Conservation (phyloP, 352 stramenopile genomes). For the Peronosclerospora sorghi region DNA sequence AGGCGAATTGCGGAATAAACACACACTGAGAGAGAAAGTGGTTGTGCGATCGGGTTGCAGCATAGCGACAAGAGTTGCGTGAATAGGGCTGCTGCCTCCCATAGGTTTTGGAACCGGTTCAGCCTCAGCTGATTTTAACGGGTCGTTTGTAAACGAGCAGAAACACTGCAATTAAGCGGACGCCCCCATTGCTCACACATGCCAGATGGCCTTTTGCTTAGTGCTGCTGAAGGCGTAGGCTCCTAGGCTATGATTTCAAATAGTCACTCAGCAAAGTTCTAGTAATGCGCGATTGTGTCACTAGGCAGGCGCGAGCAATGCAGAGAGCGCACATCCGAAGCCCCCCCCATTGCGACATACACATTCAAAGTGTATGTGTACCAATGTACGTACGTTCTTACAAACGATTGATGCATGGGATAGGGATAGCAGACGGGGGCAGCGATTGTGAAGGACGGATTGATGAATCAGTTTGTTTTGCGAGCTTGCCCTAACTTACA, state of each 20-base stretch:
- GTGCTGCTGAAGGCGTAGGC: too few relatives aligned
- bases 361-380: slow-evolving; percentile 21
- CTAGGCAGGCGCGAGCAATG: neutral
- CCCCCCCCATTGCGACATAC: slow-evolving; percentile 4
- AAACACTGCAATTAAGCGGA: slow-evolving; percentile 2
- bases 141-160: slow-evolving; percentile 9
- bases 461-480: too few relatives aligned
- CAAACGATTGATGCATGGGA: too few relatives aligned
- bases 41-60: slow-evolving; percentile 16
- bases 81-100: slow-evolving; percentile 5
- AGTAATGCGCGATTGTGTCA: neutral
- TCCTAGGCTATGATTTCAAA: too few relatives aligned
- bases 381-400: too few relatives aligned
- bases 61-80: slow-evolving; percentile 5
- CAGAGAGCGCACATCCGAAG: slow-evolving; percentile 14
- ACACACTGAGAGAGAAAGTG: slow-evolving; percentile 11
- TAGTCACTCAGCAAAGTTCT: neutral
- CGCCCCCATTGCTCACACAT: too few relatives aligned
- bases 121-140: slow-evolving; percentile 13
- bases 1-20: slow-evolving; percentile 38
- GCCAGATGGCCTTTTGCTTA: slow-evolving; percentile 1
- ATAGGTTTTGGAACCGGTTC: slow-evolving; percentile 12
- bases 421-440: too few relatives aligned
- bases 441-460: too few relatives aligned
- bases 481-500: too few relatives aligned